phyloP scores from a whole-genome alignment of 495 filamentous ascomycete genomes.

The Xylaria sp. region DNA sequence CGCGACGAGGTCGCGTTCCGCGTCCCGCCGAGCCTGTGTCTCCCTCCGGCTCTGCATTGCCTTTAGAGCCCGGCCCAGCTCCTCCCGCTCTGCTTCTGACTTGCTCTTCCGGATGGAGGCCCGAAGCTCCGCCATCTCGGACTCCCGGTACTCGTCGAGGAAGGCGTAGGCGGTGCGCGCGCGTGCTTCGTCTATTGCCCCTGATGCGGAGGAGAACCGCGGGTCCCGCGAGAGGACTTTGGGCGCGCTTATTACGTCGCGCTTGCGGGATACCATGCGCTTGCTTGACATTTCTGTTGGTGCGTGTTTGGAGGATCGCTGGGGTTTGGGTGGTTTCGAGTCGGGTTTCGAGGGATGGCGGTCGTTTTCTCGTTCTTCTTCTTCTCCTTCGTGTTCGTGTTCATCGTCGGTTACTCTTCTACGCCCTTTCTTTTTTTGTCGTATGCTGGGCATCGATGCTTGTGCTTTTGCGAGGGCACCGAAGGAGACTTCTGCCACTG shows the following conservation, averaged over 20 bases:
- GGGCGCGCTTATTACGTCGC: slow-evolving; percentile 66
- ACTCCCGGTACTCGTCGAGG: slow-evolving; percentile 79
- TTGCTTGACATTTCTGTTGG: slow-evolving; percentile 82
- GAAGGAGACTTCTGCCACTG: slow-evolving; percentile 72
- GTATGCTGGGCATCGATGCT: slow-evolving; percentile 58
- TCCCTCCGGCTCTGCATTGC: slow-evolving; percentile 75
- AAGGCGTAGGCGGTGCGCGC: slow-evolving; percentile 79
- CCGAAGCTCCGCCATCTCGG: slow-evolving; percentile 78
- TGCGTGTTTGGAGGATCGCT: slow-evolving; percentile 83
- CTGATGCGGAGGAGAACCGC: slow-evolving; percentile 72
- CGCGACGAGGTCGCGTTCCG: slow-evolving; percentile 67
- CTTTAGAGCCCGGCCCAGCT: slow-evolving; percentile 68
- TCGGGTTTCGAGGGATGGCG: slow-evolving; percentile 24
- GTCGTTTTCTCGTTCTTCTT: slow-evolving; percentile 27
- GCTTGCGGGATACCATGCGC: slow-evolving; percentile 77
- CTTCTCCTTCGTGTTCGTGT: slow-evolving; percentile 30
- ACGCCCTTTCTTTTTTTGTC: slow-evolving; percentile 43
- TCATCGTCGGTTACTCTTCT: no score
- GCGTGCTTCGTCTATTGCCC: slow-evolving; percentile 54
- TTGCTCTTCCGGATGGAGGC: slow-evolving; percentile 69
- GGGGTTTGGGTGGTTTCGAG: slow-evolving; percentile 35
- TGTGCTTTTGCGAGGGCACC: slow-evolving; percentile 87
- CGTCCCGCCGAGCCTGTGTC: slow-evolving; percentile 69
- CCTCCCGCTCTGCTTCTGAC: slow-evolving; percentile 65
- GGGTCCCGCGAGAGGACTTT: slow-evolving; percentile 75